phyloP scores from a whole-genome alignment of 2,329 filamentous ascomycete genomes.

The Microcyclospora tardicrescens region DNA sequence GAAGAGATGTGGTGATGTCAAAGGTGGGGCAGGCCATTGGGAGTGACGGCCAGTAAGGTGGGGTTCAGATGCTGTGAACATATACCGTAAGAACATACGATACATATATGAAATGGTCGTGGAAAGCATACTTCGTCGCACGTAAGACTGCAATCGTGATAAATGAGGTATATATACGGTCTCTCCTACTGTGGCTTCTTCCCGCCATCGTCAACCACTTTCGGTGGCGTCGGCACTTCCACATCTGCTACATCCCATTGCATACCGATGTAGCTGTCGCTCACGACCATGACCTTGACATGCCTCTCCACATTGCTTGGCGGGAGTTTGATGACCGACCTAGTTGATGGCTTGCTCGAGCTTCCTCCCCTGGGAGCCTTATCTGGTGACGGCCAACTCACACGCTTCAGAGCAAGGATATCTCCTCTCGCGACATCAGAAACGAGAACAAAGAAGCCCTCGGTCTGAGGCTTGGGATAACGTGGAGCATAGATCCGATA shows the following conservation, averaged over 20 bases:
- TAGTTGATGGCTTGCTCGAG: conserved; percentile 37
- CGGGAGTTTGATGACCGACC: conserved; percentile 49
- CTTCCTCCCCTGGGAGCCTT: conserved; percentile 17
- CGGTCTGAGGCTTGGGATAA: conserved; percentile 88
- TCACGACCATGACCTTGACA: conserved; percentile 64
- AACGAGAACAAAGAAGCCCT: conserved; percentile 81
- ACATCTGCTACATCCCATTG: conserved; percentile 43
- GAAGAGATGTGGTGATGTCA: no score
- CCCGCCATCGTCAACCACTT: conserved; percentile 12
- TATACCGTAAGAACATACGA: no score
- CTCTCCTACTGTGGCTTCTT: no score
- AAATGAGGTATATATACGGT: no score
- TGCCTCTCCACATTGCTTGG: conserved; percentile 41
- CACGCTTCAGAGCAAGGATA: conserved; percentile 72
- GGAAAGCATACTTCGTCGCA: no score
- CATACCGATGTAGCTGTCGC: conserved; percentile 79
- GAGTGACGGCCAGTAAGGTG: no score
- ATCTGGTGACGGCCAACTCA: conserved; percentile 51
- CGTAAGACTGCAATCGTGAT: no score
- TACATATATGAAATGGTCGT: no score
- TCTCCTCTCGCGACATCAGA: conserved; percentile 57
- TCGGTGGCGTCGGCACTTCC: conserved; percentile 32
- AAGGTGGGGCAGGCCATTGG: no score
- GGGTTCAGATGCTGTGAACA: no score
- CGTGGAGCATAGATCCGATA: conserved; percentile 71